phyloP scores from a whole-genome alignment of 371 early-diverging fungal genomes.

The Mucor indicus region DNA sequence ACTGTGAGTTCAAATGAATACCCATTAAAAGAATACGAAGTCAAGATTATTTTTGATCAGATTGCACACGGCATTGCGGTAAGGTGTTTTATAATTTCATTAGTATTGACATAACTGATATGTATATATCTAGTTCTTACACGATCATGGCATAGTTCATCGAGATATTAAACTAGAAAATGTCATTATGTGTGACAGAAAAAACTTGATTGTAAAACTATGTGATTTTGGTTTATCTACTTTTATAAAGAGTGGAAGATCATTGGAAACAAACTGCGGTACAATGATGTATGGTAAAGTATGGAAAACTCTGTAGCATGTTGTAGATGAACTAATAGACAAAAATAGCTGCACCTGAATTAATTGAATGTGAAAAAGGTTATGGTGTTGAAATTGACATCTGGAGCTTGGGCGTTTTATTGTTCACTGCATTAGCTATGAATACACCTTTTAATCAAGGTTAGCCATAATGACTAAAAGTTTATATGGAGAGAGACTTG shows the following conservation, averaged over 20 bases:
- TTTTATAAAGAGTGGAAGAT: constrained; percentile 1
- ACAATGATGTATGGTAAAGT: constrained; percentile 21
- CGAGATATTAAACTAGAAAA: constrained; percentile 77
- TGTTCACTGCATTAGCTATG: constrained; percentile 89
- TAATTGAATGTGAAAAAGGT: constrained; percentile 79
- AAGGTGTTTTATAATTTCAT: neutral
- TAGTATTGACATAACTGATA: no score
- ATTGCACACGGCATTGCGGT: constrained; percentile 24
- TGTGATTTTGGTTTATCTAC: constrained; percentile 18
- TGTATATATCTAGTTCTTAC: constrained; percentile 52
- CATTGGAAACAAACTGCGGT: constrained; percentile 12
- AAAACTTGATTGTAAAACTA: constrained; percentile 9
- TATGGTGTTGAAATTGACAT: constrained; percentile 95
- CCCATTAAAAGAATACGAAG: constrained; percentile 15
- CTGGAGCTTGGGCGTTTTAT: constrained; percentile 96
- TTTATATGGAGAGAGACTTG: neutral
- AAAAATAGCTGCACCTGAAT: constrained; percentile 73
- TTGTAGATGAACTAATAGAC: neutral
- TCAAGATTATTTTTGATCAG: constrained; percentile 28
- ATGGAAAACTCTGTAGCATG: neutral
- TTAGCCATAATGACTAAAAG: neutral
- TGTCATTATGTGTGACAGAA: constrained; percentile 46
- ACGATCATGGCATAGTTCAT: constrained; percentile 71
- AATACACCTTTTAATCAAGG: constrained; percentile 83
- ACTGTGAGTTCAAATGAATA: neutral